Conservation (phyloP, 2,329 filamentous ascomycete genomes). For the Microdochium paspali region DNA sequence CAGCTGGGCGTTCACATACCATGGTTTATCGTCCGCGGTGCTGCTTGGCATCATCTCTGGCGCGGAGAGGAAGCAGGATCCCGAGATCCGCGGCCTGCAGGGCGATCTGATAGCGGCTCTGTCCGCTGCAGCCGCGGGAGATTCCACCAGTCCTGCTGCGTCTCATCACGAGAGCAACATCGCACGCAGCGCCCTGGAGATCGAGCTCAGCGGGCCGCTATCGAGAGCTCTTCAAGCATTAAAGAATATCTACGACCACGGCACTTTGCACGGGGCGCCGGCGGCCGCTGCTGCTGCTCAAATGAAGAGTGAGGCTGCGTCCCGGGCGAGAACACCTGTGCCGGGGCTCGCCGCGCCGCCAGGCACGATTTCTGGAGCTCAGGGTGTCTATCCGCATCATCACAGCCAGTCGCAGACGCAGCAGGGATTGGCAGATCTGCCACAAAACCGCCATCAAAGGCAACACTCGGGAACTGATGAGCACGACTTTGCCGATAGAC, state of each 20-base stretch:
- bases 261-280: slow-evolving; percentile 41
- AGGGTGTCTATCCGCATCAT: slow-evolving; percentile 9
- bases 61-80: slow-evolving; percentile 44
- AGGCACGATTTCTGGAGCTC: slow-evolving; percentile 1
- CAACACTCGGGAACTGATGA: too few relatives aligned
- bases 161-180: slow-evolving; percentile 28
- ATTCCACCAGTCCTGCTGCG: slow-evolving; percentile 40
- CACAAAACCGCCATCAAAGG: too few relatives aligned
- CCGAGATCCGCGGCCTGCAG: slow-evolving; percentile 53
- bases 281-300: slow-evolving; percentile 21
- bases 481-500: slow-evolving; percentile 26
- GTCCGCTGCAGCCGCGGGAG: slow-evolving; percentile 55
- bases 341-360: slow-evolving; percentile 19
- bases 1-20: slow-evolving; percentile 61
- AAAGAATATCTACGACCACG: slow-evolving; percentile 59
- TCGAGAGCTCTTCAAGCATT: slow-evolving; percentile 51
- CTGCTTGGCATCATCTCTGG: slow-evolving; percentile 54
- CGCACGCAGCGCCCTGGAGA: slow-evolving; percentile 46
- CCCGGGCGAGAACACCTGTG: slow-evolving; percentile 31
- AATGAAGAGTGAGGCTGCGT: slow-evolving; percentile 37
- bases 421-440: too few relatives aligned
- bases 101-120: slow-evolving; percentile 55
- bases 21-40: slow-evolving; percentile 56
- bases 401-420: slow-evolving; percentile 5
- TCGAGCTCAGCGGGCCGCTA: slow-evolving; percentile 52